Evolutionary conservation across 106 monocot genomes (phyloP).

Genomic region (Allium sativum): DNA sequence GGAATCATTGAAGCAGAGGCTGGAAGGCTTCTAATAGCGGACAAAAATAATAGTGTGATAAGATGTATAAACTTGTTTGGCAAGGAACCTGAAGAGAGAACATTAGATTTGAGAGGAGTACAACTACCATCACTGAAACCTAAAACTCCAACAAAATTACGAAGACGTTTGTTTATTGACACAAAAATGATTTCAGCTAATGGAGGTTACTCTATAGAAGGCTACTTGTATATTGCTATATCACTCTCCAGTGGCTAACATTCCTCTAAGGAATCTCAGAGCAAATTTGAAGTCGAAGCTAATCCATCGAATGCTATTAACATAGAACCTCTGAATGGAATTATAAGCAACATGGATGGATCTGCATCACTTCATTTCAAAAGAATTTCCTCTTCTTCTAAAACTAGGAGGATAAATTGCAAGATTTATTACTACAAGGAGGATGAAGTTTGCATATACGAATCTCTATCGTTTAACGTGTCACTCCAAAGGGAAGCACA

Average conservation of each 20-base stretch:
- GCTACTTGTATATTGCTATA: constrained; percentile 44
- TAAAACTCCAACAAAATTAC: constrained; percentile 53
- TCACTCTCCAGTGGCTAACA: constrained; percentile 75
- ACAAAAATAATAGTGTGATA: constrained; percentile 78
- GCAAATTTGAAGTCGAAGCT: constrained; percentile 73
- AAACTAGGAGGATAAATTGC: constrained; percentile 71
- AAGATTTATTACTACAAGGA: constrained; percentile 99
- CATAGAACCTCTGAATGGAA: constrained; percentile 65
- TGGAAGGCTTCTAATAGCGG: constrained; percentile 89
- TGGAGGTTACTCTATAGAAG: constrained; percentile 60
- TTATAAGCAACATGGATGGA: constrained; percentile 37
- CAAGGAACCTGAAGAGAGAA: constrained; percentile 35
- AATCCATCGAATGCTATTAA: constrained; percentile 44
- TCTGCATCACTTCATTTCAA: constrained; percentile 52
- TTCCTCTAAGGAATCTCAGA: constrained; percentile 93
- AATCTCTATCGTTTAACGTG: constrained; percentile 70
- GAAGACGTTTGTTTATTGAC: constrained; percentile 54
- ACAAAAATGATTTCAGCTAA: constrained; percentile 45
- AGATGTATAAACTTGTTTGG: constrained; percentile 71
- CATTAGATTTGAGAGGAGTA: constrained; percentile 76
- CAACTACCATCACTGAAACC: constrained; percentile 45
- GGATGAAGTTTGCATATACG: constrained; percentile 90
- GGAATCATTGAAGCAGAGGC: no score
- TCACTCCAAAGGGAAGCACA: constrained; percentile 42
- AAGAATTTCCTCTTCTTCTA: constrained; percentile 39